Evolutionary conservation across 441 rosid genomes (phyloP).

Genomic region (Pelargonium australe): DNA sequence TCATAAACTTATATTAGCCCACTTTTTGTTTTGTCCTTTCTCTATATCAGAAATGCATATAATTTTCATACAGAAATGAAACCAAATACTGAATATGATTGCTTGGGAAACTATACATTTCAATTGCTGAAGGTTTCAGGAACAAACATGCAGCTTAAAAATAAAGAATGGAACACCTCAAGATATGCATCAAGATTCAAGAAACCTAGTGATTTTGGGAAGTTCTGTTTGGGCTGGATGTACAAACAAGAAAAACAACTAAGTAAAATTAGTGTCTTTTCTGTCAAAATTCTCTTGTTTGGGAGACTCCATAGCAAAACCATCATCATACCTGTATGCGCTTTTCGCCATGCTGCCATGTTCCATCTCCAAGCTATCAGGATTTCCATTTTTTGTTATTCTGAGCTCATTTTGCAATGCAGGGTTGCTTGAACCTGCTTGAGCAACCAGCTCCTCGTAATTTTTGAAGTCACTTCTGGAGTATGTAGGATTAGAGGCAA

Average conservation of each 20-base stretch:
- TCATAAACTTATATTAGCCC: too few species aligned
- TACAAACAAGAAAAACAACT: slow-evolving; percentile 1
- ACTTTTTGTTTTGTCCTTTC: too few species aligned
- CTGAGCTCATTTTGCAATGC: slow-evolving; percentile 18
- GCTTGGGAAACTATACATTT: not conserved
- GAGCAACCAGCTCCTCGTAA: not conserved
- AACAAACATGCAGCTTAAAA: not conserved
- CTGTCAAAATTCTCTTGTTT: slow-evolving; percentile 18
- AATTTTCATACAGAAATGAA: too few species aligned
- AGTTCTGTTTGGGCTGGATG: not conserved
- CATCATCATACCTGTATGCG: slow-evolving; percentile 6
- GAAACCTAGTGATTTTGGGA: not conserved
- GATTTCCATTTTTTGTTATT: slow-evolving; percentile 14
- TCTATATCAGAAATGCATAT: too few species aligned
- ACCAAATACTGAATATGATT: too few species aligned
- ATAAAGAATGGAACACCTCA: not conserved
- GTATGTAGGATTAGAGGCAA: slow-evolving; percentile 24
- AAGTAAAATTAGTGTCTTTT: not conserved
- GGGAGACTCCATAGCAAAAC: slow-evolving; percentile 6
- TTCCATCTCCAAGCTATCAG: slow-evolving; percentile 18
- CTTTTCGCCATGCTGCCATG: slow-evolving; percentile 18
- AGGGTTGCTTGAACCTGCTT: slow-evolving; percentile 22
- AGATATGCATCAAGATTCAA: not conserved
- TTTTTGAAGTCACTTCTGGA: slow-evolving; percentile 5
- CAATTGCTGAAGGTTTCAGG: not conserved